A percentile compares a stretch with the other conserved stretches of the same genome.
Evolutionary conservation across 805 yeast species (phyloP).

Genomic region (Saccharomycopsis fermentans): DNA sequence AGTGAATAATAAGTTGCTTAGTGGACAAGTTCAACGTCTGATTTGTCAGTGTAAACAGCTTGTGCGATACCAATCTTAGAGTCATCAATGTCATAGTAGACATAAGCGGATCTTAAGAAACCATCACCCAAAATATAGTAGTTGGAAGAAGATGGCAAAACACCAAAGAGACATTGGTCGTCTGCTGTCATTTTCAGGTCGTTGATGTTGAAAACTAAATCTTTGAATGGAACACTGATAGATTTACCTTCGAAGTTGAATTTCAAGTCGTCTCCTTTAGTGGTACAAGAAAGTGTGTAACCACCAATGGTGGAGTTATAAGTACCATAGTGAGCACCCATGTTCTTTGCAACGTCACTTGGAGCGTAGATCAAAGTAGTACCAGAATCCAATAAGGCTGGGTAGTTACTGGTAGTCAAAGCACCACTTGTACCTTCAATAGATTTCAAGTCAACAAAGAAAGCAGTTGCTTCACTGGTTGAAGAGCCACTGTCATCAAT

Average conservation of each 20-base stretch:
- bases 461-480: conserved; percentile 36
- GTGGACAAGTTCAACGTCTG: conserved; percentile 22
- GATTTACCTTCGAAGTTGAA: conserved; percentile 49
- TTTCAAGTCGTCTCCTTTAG: conserved; percentile 26
- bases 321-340: conserved; percentile 9
- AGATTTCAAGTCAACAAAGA: conserved; percentile 17
- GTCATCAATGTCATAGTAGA: conserved; percentile 43
- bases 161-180: conserved; percentile 34
- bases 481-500: conserved; percentile 39
- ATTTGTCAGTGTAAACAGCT: conserved; percentile 25
- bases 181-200: neutral
- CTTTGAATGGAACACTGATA: conserved; percentile 41
- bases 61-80: conserved; percentile 37
- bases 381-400: conserved; percentile 37
- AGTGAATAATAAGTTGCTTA: neutral
- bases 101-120: conserved; percentile 42
- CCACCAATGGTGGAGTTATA: conserved; percentile 7
- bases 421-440: neutral
- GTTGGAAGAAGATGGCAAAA: conserved; percentile 28
- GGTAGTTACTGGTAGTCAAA: conserved; percentile 22
- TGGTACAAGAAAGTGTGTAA: conserved; percentile 9
- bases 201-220: conserved; percentile 22
- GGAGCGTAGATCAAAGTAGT: conserved; percentile 39
- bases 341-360: conserved; percentile 9
- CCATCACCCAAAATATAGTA: conserved; percentile 42